A percentile compares a stretch with the other conserved stretches of the same genome.
Conservation (phyloP, 331 rosid genomes). For the Erythrophleum ivorense region DNA sequence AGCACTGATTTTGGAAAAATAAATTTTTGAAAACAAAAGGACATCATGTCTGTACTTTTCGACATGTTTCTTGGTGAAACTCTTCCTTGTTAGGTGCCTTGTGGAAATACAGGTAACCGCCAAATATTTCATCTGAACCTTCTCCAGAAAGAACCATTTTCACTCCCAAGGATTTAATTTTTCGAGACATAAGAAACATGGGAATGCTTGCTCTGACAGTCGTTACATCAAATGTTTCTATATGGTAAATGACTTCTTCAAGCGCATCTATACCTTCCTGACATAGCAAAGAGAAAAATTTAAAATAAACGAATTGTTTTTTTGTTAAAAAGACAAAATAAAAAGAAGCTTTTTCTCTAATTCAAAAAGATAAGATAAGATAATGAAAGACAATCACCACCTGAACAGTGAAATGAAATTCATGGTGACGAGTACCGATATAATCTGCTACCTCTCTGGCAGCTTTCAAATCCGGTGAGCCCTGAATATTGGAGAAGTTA, state of each 20-base stretch:
- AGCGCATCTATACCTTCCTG: conserved; percentile 99
- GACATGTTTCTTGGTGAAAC: conserved; percentile 91
- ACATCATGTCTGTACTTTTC: conserved; percentile 59
- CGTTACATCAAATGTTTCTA: conserved; percentile 94
- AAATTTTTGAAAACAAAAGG: neutral
- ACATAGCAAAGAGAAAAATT: conserved; percentile 40
- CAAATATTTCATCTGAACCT: conserved; percentile 98
- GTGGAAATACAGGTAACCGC: conserved; percentile 95
- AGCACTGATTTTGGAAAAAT: conserved; percentile 14
- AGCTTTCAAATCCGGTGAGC: conserved; percentile 92
- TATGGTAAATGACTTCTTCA: conserved; percentile 96
- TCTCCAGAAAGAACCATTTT: conserved; percentile 99
- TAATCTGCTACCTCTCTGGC: conserved; percentile 96
- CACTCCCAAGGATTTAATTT: conserved; percentile 96
- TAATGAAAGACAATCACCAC: conserved; percentile 60
- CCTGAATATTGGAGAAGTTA: conserved; percentile 58
- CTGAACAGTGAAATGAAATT: conserved; percentile 95
- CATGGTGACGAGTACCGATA: conserved; percentile 89
- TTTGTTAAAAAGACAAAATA: neutral
- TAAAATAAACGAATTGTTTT: conserved; percentile 20
- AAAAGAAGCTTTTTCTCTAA: neutral
- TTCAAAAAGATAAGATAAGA: neutral
- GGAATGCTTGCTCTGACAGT: conserved; percentile 97
- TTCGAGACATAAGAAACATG: conserved; percentile 98
- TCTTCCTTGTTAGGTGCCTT: conserved; percentile 97